Percentiles rank a stretch among this genome's conserved stretches.
Evolutionary conservation across 257 asterid species (phyloP).

Genomic region (Mentha longifolia): DNA sequence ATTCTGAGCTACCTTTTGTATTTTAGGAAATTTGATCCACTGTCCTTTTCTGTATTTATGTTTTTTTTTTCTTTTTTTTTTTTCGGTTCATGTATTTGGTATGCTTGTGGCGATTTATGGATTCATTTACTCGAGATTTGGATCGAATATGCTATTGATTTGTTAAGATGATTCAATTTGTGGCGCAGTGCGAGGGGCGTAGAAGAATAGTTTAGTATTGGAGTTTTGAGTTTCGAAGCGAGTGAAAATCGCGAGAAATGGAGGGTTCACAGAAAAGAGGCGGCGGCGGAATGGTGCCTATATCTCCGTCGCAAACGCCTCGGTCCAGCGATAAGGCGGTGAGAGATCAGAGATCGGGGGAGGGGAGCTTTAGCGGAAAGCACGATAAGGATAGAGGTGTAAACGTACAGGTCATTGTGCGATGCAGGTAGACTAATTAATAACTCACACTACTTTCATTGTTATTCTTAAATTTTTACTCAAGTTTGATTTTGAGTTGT

Average conservation of each 20-base stretch:
- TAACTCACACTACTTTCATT: background rate
- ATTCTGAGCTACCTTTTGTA: slow-evolving; percentile 15
- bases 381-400: slow-evolving; percentile 88
- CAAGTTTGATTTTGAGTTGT: background rate
- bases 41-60: background rate
- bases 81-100: background rate
- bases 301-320: slow-evolving; percentile 80
- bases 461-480: background rate
- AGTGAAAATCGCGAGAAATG: slow-evolving; percentile 42
- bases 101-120: slow-evolving; percentile 9
- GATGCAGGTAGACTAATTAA: slow-evolving; percentile 73
- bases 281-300: slow-evolving; percentile 46
- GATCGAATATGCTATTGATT: slow-evolving; percentile 34
- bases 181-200: slow-evolving; percentile 23
- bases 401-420: slow-evolving; percentile 87
- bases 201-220: background rate
- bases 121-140: slow-evolving; percentile 30
- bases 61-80: background rate
- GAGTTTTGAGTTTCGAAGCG: slow-evolving; percentile 34
- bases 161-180: slow-evolving; percentile 34
- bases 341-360: slow-evolving; percentile 90
- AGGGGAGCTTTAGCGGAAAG: slow-evolving; percentile 75
- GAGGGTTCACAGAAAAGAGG: slow-evolving; percentile 65
- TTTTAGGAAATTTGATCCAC: slow-evolving; percentile 10
- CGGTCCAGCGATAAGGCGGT: slow-evolving; percentile 71